Conservation (phyloP, 768 basidiomycete species). For the Pleurotus pulmonarius region DNA sequence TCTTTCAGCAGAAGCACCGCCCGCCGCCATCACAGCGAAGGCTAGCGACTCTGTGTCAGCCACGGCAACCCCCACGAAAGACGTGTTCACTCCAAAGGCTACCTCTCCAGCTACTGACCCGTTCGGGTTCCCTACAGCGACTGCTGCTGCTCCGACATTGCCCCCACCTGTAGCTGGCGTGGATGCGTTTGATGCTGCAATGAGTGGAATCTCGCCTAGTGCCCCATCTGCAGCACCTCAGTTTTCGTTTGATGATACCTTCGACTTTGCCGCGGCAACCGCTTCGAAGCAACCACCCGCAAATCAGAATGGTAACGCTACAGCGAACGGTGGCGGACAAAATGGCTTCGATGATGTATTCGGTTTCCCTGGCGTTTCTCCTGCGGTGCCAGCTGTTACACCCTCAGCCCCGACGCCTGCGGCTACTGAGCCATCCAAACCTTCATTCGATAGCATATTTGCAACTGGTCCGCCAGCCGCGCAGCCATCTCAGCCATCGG, state of each 20-base stretch:
- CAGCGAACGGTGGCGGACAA: conserved; percentile 2
- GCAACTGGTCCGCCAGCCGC: not conserved
- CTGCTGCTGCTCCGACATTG: conserved; percentile 11
- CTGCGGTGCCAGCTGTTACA: not conserved
- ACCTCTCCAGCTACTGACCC: conserved; percentile 18
- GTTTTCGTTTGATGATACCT: conserved; percentile 61
- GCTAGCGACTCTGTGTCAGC: conserved; percentile 8
- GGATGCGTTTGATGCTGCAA: conserved; percentile 73
- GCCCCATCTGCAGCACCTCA: conserved; percentile 28
- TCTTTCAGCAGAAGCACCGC: conserved; percentile 19
- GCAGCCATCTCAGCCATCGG: not conserved
- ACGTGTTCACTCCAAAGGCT: conserved; percentile 17
- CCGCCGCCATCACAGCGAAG: conserved; percentile 13
- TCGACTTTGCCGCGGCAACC: conserved; percentile 52
- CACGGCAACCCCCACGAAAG: conserved; percentile 3
- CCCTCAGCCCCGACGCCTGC: conserved; percentile 4
- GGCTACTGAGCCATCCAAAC: conserved; percentile 6
- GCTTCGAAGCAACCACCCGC: conserved; percentile 27
- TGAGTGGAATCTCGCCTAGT: conserved; percentile 47
- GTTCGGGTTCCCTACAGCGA: conserved; percentile 6
- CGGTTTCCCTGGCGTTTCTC: conserved; percentile 9
- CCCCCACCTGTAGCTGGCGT: conserved; percentile 38
- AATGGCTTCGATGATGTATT: conserved; percentile 33
- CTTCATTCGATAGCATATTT: conserved; percentile 53
- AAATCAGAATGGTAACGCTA: conserved; percentile 15